Percentiles rank a stretch among this genome's conserved stretches.
Evolutionary conservation across 2,329 filamentous ascomycete species (phyloP).

Genomic region (Paracoccidioides brasiliensis): DNA sequence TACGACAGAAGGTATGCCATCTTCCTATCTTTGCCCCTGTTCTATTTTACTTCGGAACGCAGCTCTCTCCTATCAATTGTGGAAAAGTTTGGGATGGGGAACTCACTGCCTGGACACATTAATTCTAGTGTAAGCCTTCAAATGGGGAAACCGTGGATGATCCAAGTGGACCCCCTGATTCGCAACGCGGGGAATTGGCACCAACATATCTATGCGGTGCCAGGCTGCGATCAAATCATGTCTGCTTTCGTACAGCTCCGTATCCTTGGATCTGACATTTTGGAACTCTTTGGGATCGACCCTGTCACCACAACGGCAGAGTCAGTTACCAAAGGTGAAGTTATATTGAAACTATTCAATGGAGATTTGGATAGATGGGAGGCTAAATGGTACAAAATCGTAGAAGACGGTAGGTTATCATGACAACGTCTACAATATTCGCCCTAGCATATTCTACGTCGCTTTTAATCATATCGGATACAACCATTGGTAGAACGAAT

Average conservation of each 20-base stretch:
- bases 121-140: constrained; percentile 27
- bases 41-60: background rate
- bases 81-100: background rate
- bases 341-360: constrained; percentile 11
- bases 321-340: constrained; percentile 10
- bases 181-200: constrained; percentile 27
- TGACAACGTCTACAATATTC: background rate
- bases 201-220: constrained; percentile 16
- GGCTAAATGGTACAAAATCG: constrained; percentile 10
- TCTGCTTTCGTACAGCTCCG: constrained; percentile 27
- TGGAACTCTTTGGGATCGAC: constrained; percentile 16
- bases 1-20: constrained; percentile 28
- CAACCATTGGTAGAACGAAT: background rate
- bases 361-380: constrained; percentile 12
- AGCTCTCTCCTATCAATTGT: background rate
- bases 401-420: constrained; percentile 9
- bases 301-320: constrained; percentile 7
- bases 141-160: constrained; percentile 33
- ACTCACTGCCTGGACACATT: background rate
- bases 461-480: background rate
- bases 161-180: constrained; percentile 27
- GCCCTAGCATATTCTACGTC: background rate
- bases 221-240: constrained; percentile 23
- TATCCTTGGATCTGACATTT: constrained; percentile 24
- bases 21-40: background rate